Evolutionary conservation across 176 grass and related monocot genomes (phyloP).

Genomic region (Oryza officinalis): DNA sequence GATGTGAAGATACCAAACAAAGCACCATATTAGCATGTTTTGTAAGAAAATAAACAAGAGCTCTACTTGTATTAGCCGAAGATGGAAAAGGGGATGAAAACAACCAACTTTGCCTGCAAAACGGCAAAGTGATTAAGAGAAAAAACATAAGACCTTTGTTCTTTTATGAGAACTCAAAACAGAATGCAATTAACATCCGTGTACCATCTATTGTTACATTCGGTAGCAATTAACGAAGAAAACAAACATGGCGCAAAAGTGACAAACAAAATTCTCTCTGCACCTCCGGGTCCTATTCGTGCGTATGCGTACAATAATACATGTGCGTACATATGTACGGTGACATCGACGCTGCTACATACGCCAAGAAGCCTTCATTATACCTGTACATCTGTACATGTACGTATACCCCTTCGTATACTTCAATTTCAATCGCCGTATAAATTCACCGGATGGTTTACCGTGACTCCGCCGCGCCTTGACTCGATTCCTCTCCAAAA

Average conservation of each 20-base stretch:
- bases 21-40: too few relatives aligned
- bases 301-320: not conserved
- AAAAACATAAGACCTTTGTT: not conserved
- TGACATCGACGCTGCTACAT: not conserved
- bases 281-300: not conserved
- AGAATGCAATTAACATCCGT: not conserved
- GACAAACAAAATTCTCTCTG: not conserved
- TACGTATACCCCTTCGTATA: not conserved
- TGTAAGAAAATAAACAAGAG: too few relatives aligned
- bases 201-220: not conserved
- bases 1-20: too few relatives aligned
- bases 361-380: not conserved
- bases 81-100: too few relatives aligned
- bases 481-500: not conserved
- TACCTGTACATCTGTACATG: not conserved
- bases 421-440: not conserved
- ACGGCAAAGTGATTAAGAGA: not conserved
- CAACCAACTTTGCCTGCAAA: too few relatives aligned
- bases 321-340: not conserved
- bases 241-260: not conserved
- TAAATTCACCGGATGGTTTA: not conserved
- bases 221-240: not conserved
- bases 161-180: not conserved
- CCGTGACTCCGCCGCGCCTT: not conserved
- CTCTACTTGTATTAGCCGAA: too few relatives aligned